A percentile compares a stretch with the other conserved stretches of the same genome.
phyloP scores from a whole-genome alignment of 371 early-diverging fungal species.

The Batrachochytrium dendrobatidis region DNA sequence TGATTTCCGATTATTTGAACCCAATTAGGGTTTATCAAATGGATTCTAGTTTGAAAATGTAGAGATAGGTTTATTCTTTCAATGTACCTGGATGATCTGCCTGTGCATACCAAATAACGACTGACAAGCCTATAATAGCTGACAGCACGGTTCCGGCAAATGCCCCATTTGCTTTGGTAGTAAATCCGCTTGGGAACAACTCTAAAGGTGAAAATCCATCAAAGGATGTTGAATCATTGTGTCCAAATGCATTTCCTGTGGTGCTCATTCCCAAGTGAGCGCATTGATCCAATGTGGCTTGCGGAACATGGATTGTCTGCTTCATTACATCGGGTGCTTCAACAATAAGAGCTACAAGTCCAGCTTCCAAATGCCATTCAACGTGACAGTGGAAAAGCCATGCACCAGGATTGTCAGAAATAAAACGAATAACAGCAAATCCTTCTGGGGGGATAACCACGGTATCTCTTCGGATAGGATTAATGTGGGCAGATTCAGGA shows the following conservation, averaged over 20 bases:
- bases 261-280: slow-evolving; percentile 42
- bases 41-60: too few species aligned
- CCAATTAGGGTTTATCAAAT: too few species aligned
- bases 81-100: too few species aligned
- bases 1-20: too few species aligned
- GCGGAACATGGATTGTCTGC: slow-evolving; percentile 32
- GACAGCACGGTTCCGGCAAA: slow-evolving; percentile 57
- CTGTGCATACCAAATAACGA: slow-evolving; percentile 1
- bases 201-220: too few species aligned
- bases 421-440: slow-evolving; percentile 59
- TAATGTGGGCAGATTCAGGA: slow-evolving; percentile 12
- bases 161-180: slow-evolving; percentile 56
- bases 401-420: slow-evolving; percentile 70
- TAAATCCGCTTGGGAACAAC: slow-evolving; percentile 42
- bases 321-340: slow-evolving; percentile 56
- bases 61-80: too few species aligned
- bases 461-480: slow-evolving; percentile 62
- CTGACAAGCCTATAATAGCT: background rate
- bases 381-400: slow-evolving; percentile 81
- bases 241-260: slow-evolving; percentile 65
- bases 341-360: slow-evolving; percentile 46
- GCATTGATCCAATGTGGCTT: slow-evolving; percentile 48
- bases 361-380: slow-evolving; percentile 61
- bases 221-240: slow-evolving; percentile 14
- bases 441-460: slow-evolving; percentile 49